Evolutionary conservation across 1,284 basidiomycete genomes (phyloP).

Genomic region (Puccinia brachypodii): DNA sequence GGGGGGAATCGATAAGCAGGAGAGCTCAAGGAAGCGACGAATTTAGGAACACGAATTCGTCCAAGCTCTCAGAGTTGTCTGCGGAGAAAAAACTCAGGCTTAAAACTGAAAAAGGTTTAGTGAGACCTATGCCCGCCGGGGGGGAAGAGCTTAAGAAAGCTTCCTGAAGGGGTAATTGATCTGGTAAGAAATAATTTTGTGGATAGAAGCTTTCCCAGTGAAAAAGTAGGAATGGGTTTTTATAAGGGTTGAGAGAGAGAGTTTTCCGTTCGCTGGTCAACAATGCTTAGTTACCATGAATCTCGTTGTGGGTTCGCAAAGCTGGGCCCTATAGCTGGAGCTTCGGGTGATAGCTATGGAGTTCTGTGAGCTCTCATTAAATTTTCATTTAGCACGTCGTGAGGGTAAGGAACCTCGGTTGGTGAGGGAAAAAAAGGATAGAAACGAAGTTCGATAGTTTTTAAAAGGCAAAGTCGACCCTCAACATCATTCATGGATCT

Average conservation of each 20-base stretch:
- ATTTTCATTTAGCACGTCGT: conserved; percentile 1
- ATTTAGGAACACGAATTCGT: neutral
- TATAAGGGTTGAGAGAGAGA: neutral
- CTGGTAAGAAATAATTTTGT: neutral
- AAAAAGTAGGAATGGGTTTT: neutral
- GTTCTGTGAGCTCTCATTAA: neutral
- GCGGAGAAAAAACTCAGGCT: neutral
- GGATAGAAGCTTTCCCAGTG: neutral
- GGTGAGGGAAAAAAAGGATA: conserved; percentile 2
- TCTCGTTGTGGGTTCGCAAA: neutral
- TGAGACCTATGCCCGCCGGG: conserved; percentile 1
- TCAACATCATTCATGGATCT: neutral
- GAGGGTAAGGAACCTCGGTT: neutral
- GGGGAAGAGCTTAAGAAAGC: conserved; percentile 6
- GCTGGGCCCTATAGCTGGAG: neutral
- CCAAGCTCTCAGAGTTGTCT: neutral
- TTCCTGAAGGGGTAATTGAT: neutral
- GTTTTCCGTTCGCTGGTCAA: neutral
- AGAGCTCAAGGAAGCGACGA: neutral
- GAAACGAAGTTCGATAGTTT: neutral
- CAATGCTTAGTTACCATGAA: neutral
- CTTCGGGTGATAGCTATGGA: neutral
- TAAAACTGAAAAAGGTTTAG: neutral
- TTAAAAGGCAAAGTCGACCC: neutral
- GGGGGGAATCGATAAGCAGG: neutral